Conservation (phyloP, 176 grass and related monocot genomes). For the Aegilops bicornis region DNA sequence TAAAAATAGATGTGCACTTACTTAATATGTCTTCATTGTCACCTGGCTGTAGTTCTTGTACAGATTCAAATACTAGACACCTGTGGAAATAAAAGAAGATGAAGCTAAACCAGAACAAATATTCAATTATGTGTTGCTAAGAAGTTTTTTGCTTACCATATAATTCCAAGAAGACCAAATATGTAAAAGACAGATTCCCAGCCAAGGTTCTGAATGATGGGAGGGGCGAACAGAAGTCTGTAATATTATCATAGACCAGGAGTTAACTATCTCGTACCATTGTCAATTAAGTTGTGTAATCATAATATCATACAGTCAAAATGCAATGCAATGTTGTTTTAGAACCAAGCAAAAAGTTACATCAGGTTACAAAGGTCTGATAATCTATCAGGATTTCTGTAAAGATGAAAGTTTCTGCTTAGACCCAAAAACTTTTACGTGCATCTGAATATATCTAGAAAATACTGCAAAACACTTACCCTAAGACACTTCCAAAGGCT, state of each 20-base stretch:
- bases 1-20: slow-evolving; percentile 50
- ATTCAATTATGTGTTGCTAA: background rate
- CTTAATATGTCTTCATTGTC: slow-evolving; percentile 46
- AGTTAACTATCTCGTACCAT: background rate
- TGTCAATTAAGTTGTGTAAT: slow-evolving; percentile 10
- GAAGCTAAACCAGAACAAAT: slow-evolving; percentile 31
- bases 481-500: slow-evolving; percentile 87
- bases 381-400: slow-evolving; percentile 17
- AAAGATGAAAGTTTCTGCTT: background rate
- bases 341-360: background rate
- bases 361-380: background rate
- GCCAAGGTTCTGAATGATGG: slow-evolving; percentile 85
- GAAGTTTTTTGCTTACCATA: slow-evolving; percentile 69
- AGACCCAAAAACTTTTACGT: slow-evolving; percentile 2
- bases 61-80: slow-evolving; percentile 88
- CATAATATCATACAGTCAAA: slow-evolving; percentile 2
- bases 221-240: slow-evolving; percentile 89
- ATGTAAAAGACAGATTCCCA: slow-evolving; percentile 97
- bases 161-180: slow-evolving; percentile 92
- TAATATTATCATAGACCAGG: slow-evolving; percentile 36
- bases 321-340: background rate
- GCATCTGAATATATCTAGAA: slow-evolving; percentile 2
- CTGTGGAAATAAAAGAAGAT: slow-evolving; percentile 37
- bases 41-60: slow-evolving; percentile 55
- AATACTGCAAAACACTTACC: slow-evolving; percentile 58